Conservation (phyloP, 495 filamentous ascomycete genomes). For the Monascus purpureus region DNA sequence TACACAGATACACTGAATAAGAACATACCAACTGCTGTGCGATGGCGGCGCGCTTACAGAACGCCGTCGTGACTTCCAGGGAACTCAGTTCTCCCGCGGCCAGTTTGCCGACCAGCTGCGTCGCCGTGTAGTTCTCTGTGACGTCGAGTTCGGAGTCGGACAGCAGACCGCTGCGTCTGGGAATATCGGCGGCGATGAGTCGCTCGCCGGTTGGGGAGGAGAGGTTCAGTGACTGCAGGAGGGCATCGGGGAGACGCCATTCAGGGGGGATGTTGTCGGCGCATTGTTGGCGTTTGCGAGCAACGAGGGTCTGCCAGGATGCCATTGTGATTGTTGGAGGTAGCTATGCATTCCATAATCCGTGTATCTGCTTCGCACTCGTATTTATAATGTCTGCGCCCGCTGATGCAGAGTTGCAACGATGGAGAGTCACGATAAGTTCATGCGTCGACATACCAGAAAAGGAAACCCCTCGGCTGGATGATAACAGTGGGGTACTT, state of each 20-base stretch:
- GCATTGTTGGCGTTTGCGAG: slow-evolving; percentile 11
- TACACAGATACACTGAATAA: slow-evolving; percentile 15
- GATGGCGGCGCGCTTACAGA: slow-evolving; percentile 38
- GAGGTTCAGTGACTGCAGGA: slow-evolving; percentile 6
- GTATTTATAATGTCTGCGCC: too few species aligned
- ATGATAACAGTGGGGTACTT: too few species aligned
- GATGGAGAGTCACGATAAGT: too few species aligned
- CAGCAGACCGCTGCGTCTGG: slow-evolving; percentile 30
- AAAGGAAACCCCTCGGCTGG: too few species aligned
- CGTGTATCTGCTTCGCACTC: too few species aligned
- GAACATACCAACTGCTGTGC: slow-evolving; percentile 10
- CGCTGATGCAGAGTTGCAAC: too few species aligned
- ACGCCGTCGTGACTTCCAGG: slow-evolving; percentile 37
- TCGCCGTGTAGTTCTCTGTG: slow-evolving; percentile 38
- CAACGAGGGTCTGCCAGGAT: slow-evolving; percentile 12
- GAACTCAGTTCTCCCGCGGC: slow-evolving; percentile 22
- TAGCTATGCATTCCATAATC: too few species aligned
- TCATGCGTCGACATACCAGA: too few species aligned
- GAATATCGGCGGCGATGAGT: slow-evolving; percentile 20
- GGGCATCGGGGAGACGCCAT: slow-evolving; percentile 19
- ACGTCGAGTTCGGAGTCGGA: slow-evolving; percentile 34
- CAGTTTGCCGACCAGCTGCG: slow-evolving; percentile 18
- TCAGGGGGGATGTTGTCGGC: slow-evolving; percentile 28
- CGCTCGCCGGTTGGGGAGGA: background rate
- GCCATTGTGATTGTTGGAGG: slow-evolving; percentile 1